Percentiles rank a stretch among this genome's conserved stretches.
Evolutionary conservation across 1,139 yeast genomes (phyloP).

Genomic region (Candida pseudoviswanathii): DNA sequence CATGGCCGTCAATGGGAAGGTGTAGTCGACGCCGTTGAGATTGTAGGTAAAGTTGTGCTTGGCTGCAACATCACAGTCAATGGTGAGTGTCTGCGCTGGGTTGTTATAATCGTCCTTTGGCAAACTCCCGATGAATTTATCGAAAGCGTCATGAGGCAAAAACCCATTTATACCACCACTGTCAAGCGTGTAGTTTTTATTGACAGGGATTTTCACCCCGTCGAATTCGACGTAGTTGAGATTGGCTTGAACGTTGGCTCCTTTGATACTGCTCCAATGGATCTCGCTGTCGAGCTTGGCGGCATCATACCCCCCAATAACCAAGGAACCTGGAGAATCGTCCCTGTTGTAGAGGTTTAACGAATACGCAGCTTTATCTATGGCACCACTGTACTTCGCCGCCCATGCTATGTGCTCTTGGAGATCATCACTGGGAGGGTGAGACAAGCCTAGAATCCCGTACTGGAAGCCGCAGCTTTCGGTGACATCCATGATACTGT

Average conservation of each 20-base stretch:
- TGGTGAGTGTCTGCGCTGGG: background rate
- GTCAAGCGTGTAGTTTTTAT: conserved; percentile 4
- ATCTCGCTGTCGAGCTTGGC: conserved; percentile 8
- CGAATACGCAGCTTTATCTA: conserved; percentile 6
- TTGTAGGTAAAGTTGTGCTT: conserved; percentile 3
- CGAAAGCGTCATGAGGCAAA: conserved; percentile 1
- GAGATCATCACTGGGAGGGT: background rate
- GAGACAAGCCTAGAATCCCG: conserved; percentile 7
- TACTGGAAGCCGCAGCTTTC: background rate
- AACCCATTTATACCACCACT: conserved; percentile 1
- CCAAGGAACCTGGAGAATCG: background rate
- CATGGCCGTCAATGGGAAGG: conserved; percentile 3
- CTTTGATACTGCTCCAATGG: conserved; percentile 7
- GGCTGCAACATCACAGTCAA: background rate
- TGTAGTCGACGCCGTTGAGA: conserved; percentile 2
- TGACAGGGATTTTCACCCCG: conserved; percentile 3
- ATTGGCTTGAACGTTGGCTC: conserved; percentile 6
- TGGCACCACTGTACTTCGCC: conserved; percentile 5
- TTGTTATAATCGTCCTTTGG: conserved; percentile 7
- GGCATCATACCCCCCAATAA: conserved; percentile 11
- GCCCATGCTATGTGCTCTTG: background rate
- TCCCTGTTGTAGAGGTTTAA: background rate
- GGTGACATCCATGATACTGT: conserved; percentile 1
- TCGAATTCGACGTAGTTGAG: conserved; percentile 1
- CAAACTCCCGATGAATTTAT: conserved; percentile 5